A percentile compares a stretch with the other conserved stretches of the same genome.
phyloP scores from a whole-genome alignment of 1,284 basidiomycete species.

The Anthracocystis walkeri region DNA sequence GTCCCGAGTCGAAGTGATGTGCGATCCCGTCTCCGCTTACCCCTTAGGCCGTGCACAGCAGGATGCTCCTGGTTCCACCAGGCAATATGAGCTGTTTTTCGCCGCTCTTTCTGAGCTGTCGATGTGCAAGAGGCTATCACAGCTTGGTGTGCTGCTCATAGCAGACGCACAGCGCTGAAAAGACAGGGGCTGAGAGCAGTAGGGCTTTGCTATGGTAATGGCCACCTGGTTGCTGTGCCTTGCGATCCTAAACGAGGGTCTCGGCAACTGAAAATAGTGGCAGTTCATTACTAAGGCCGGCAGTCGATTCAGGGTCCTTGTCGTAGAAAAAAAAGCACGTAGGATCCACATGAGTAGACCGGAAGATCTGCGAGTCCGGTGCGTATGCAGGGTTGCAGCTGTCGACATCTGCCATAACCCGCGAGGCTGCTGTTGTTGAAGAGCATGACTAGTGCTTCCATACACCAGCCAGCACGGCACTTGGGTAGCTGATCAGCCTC shows the following conservation, averaged over 20 bases:
- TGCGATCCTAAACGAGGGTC: constrained; percentile 28
- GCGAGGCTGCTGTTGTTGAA: too few species aligned
- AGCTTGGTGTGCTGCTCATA: background rate
- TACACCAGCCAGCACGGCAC: background rate
- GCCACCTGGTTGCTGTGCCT: constrained; percentile 9
- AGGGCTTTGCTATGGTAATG: constrained; percentile 18
- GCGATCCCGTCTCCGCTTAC: constrained; percentile 2
- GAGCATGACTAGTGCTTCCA: too few species aligned
- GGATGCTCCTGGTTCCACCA: background rate
- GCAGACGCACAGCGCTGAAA: background rate
- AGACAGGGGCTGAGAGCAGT: background rate
- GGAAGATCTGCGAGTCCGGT: background rate
- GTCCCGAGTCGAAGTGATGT: background rate
- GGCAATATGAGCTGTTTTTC: too few species aligned
- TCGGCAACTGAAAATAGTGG: constrained; percentile 26
- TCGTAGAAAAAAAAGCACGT: too few species aligned
- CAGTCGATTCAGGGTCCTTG: constrained; percentile 23
- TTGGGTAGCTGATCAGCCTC: background rate
- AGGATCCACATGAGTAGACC: constrained; percentile 5
- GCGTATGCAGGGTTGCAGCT: constrained; percentile 2
- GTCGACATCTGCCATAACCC: background rate
- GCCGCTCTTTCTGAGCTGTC: background rate
- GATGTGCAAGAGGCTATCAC: background rate
- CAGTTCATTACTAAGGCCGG: constrained; percentile 23
- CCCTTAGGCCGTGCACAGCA: background rate